phyloP scores from a whole-genome alignment of 129 eudicot species.

The Chrysanthemum seticuspe region DNA sequence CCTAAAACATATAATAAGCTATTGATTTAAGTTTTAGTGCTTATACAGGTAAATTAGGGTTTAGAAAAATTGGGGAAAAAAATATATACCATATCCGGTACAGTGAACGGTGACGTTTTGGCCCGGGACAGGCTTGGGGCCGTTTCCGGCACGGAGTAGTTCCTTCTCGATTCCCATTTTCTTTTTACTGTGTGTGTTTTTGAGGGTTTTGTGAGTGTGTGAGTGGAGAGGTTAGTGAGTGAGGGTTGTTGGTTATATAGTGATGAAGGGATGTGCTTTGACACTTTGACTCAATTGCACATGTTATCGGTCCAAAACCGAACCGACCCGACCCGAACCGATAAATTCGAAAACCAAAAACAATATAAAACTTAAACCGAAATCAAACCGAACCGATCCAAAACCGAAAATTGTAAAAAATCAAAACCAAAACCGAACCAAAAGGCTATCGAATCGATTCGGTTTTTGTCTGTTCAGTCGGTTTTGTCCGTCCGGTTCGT shows the following conservation, averaged over 20 bases:
- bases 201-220: slow-evolving; percentile 2
- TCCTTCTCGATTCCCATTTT: slow-evolving; percentile 90
- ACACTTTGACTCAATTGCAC: too few relatives aligned
- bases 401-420: too few relatives aligned
- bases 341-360: too few relatives aligned
- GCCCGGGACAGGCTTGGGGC: slow-evolving; percentile 79
- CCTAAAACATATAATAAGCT: neutral
- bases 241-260: neutral
- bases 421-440: too few relatives aligned
- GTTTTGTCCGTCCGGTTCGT: too few relatives aligned
- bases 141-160: slow-evolving; percentile 62
- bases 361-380: too few relatives aligned
- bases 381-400: too few relatives aligned
- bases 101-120: slow-evolving; percentile 96
- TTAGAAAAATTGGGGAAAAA: slow-evolving; percentile 12
- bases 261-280: too few relatives aligned
- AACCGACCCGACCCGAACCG: too few relatives aligned
- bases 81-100: slow-evolving; percentile 69
- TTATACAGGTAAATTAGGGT: slow-evolving; percentile 24
- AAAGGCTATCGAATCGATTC: too few relatives aligned
- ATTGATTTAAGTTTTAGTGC: neutral
- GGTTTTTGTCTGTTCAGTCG: too few relatives aligned
- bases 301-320: too few relatives aligned
- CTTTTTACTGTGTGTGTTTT: slow-evolving; percentile 4
- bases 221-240: slow-evolving; percentile 9